phyloP scores from a whole-genome alignment of 1,139 yeast genomes.

The Candida glucosophila region DNA sequence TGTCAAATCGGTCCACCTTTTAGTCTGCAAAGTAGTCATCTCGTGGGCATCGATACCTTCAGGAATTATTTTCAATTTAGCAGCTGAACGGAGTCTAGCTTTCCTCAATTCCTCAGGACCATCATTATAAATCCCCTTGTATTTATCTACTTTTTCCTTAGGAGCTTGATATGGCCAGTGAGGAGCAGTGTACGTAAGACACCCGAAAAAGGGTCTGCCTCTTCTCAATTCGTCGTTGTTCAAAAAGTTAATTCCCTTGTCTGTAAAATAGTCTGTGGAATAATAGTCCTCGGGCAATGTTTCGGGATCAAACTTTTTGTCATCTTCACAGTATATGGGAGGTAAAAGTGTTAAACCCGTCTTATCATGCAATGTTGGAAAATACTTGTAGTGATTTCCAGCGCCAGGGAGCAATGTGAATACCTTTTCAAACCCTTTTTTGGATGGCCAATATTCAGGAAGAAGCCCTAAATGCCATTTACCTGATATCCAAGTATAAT shows the following conservation, averaged over 20 bases:
- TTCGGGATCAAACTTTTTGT: conserved; percentile 22
- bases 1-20: conserved; percentile 33
- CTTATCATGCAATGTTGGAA: conserved; percentile 26
- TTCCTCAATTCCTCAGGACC: conserved; percentile 40
- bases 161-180: conserved; percentile 61
- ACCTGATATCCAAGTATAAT: conserved; percentile 41
- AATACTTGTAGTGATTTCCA: conserved; percentile 47
- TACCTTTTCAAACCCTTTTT: conserved; percentile 43
- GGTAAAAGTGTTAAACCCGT: conserved; percentile 18
- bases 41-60: conserved; percentile 37
- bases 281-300: conserved; percentile 39
- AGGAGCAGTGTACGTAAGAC: conserved; percentile 49
- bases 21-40: conserved; percentile 29
- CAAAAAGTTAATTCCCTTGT: conserved; percentile 32
- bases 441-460: conserved; percentile 41
- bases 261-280: conserved; percentile 37
- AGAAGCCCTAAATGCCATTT: conserved; percentile 52
- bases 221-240: conserved; percentile 15
- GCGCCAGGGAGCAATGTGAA: conserved; percentile 50
- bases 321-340: conserved; percentile 31
- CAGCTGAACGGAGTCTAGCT: conserved; percentile 29
- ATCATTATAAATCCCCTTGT: conserved; percentile 38
- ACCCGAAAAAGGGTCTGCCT: conserved; percentile 43
- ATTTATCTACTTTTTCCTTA: conserved; percentile 33
- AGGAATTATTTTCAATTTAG: conserved; percentile 36